phyloP scores from a whole-genome alignment of 148 eudicot species.

The Amaranthus palmeri region DNA sequence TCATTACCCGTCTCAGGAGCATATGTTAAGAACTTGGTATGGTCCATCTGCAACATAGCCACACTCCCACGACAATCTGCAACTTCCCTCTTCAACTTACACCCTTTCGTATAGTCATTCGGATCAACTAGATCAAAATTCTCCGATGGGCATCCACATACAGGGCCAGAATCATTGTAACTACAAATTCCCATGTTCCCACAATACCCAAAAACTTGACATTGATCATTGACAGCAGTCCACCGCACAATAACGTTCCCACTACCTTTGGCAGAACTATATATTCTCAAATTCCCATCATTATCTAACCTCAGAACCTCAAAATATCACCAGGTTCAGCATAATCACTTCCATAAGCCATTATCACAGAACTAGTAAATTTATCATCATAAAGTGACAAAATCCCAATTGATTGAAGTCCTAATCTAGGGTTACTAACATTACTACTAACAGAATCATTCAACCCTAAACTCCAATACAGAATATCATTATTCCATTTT shows the following conservation, averaged over 20 bases:
- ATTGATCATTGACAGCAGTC: slow-evolving; percentile 77
- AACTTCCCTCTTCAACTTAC: slow-evolving; percentile 59
- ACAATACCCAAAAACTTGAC: slow-evolving; percentile 81
- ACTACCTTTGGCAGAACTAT: slow-evolving; percentile 42
- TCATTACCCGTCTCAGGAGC: slow-evolving; percentile 46
- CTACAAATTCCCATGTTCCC: slow-evolving; percentile 88
- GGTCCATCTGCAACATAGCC: slow-evolving; percentile 51
- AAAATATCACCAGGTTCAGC: slow-evolving; percentile 34
- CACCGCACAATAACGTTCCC: slow-evolving; percentile 34
- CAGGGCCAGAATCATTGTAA: slow-evolving; percentile 64
- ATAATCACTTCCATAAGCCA: slow-evolving; percentile 67
- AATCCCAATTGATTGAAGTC: slow-evolving; percentile 43
- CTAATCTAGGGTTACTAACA: slow-evolving; percentile 44
- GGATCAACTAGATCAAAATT: slow-evolving; percentile 61
- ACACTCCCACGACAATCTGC: slow-evolving; percentile 43
- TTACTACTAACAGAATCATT: slow-evolving; percentile 37
- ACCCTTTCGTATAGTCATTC: slow-evolving; percentile 54
- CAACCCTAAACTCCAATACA: slow-evolving; percentile 45
- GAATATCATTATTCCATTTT: slow-evolving; percentile 47
- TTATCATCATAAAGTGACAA: slow-evolving; percentile 39
- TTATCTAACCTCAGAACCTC: slow-evolving; percentile 51
- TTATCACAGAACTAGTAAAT: slow-evolving; percentile 24
- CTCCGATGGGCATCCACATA: slow-evolving; percentile 75
- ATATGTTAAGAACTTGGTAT: slow-evolving; percentile 58
- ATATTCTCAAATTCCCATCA: slow-evolving; percentile 82